Conservation (phyloP, 1,284 basidiomycete species). For the Ceratobasidium sp. region DNA sequence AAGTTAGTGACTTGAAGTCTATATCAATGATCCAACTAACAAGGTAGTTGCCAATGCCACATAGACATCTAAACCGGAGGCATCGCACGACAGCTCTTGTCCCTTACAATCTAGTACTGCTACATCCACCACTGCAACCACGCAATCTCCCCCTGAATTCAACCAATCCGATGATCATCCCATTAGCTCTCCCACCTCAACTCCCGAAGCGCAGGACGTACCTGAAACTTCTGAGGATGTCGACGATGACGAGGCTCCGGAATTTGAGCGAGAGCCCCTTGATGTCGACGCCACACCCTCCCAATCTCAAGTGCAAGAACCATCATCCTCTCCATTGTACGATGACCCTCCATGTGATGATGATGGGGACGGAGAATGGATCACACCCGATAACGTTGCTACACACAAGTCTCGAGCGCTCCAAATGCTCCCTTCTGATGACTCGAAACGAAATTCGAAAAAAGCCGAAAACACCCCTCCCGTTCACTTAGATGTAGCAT, state of each 20-base stretch:
- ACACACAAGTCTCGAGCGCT: slow-evolving; percentile 90
- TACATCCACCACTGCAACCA: neutral
- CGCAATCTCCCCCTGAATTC: neutral
- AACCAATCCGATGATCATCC: neutral
- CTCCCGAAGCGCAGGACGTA: neutral
- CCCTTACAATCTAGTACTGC: neutral
- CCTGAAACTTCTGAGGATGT: neutral
- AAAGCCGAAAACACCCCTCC: slow-evolving; percentile 54
- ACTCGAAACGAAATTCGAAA: slow-evolving; percentile 50
- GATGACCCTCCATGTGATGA: slow-evolving; percentile 77
- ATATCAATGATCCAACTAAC: neutral
- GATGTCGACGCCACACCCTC: slow-evolving; percentile 34
- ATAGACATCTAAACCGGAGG: neutral
- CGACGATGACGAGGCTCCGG: slow-evolving; percentile 48
- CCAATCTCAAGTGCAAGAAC: slow-evolving; percentile 28
- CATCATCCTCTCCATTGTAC: slow-evolving; percentile 57
- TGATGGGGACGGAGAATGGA: slow-evolving; percentile 95
- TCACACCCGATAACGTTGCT: slow-evolving; percentile 90
- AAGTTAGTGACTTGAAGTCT: neutral
- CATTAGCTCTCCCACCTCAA: neutral
- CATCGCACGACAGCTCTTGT: neutral
- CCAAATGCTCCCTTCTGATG: slow-evolving; percentile 72
- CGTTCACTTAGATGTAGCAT: slow-evolving; percentile 66
- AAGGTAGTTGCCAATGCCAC: neutral
- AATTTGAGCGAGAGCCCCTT: slow-evolving; percentile 39